A percentile compares a stretch with the other conserved stretches of the same genome.
phyloP scores from a whole-genome alignment of 106 monocot species.

The Platanthera zijinensis region DNA sequence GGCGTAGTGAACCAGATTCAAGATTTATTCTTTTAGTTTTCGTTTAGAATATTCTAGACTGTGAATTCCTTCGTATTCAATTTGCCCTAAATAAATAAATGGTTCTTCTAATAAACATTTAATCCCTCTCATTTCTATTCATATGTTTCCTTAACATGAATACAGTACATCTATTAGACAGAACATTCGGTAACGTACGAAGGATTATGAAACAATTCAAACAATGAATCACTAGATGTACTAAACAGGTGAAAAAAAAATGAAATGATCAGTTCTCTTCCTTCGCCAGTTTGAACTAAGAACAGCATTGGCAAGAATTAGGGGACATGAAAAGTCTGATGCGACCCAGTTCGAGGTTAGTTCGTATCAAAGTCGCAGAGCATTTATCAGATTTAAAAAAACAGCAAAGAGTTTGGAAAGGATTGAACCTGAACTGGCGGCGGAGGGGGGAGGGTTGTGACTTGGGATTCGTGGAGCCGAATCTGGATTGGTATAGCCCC shows the following conservation, averaged over 20 bases:
- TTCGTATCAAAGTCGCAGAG: too few species aligned
- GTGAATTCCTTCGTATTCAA: too few species aligned
- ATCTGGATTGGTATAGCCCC: constrained; percentile 93
- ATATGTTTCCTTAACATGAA: not conserved
- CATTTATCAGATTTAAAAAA: not conserved
- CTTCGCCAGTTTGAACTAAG: not conserved
- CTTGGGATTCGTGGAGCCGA: constrained; percentile 86
- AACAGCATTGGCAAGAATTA: not conserved
- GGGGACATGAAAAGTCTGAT: not conserved
- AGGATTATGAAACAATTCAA: not conserved
- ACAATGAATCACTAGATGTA: not conserved
- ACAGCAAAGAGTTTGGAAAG: not conserved
- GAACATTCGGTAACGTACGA: not conserved
- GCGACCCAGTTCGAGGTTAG: too few species aligned
- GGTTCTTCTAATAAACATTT: too few species aligned
- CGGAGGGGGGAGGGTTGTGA: constrained; percentile 76
- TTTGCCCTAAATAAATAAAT: too few species aligned
- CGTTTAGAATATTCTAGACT: too few species aligned
- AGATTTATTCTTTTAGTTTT: too few species aligned
- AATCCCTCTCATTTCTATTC: too few species aligned
- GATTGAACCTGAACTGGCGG: constrained; percentile 62
- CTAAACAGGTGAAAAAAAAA: constrained; percentile 4
- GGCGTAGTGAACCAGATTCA: too few species aligned
- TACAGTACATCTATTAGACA: not conserved
- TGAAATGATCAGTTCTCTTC: not conserved